phyloP scores from a whole-genome alignment of 2,329 filamentous ascomycete species.

The Xylariaceae sp. region DNA sequence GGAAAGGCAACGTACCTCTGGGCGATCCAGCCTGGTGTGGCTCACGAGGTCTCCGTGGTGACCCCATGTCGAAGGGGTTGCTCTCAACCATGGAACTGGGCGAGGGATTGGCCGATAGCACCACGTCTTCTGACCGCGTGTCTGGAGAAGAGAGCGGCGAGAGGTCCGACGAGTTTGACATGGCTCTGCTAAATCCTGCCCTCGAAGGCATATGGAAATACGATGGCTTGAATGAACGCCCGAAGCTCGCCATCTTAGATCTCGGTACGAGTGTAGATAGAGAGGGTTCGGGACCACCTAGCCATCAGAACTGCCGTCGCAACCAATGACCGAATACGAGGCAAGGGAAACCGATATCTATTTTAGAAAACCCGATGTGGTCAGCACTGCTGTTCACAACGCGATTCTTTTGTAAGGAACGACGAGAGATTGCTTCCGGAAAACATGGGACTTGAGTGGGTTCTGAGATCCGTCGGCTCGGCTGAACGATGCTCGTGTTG shows the following conservation, averaged over 20 bases:
- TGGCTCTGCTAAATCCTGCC: slow-evolving; percentile 26
- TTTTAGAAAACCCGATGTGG: too few species aligned
- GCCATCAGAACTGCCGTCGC: slow-evolving; percentile 2
- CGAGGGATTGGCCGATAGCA: slow-evolving; percentile 32
- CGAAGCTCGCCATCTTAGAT: slow-evolving; percentile 41
- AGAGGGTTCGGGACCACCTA: slow-evolving; percentile 1
- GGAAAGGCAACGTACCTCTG: slow-evolving; percentile 11
- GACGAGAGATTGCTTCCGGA: too few species aligned
- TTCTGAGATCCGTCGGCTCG: too few species aligned
- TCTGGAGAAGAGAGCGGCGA: slow-evolving; percentile 32
- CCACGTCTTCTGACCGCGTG: slow-evolving; percentile 28
- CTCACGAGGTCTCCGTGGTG: slow-evolving; percentile 11
- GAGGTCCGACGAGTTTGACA: slow-evolving; percentile 45
- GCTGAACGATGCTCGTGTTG: too few species aligned
- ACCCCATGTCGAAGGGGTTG: too few species aligned
- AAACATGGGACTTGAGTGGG: too few species aligned
- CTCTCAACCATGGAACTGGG: slow-evolving; percentile 16
- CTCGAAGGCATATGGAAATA: slow-evolving; percentile 32
- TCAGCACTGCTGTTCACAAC: too few species aligned
- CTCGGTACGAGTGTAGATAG: slow-evolving; percentile 2
- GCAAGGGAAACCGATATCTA: too few species aligned
- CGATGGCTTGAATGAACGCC: slow-evolving; percentile 45
- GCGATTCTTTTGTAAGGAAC: too few species aligned
- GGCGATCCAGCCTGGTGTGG: slow-evolving; percentile 6
- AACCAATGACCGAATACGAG: neutral